phyloP scores from a whole-genome alignment of 805 yeast genomes.

The Ogataea nitratoaversa region DNA sequence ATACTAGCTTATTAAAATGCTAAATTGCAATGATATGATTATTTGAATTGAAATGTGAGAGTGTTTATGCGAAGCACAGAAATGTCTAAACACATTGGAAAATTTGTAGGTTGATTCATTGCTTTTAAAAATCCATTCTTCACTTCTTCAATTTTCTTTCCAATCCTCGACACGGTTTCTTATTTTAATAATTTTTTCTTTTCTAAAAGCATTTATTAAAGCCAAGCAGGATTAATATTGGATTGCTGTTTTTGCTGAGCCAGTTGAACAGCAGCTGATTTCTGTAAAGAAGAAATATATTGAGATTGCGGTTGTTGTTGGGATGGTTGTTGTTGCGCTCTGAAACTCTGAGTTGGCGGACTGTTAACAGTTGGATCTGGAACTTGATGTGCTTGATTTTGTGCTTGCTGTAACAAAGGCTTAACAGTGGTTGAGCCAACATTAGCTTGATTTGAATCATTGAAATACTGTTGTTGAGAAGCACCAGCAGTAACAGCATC shows the following conservation, averaged over 20 bases:
- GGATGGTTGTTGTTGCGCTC: constrained; percentile 33
- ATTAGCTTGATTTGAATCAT: constrained; percentile 11
- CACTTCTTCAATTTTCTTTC: not conserved
- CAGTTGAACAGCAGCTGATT: constrained; percentile 16
- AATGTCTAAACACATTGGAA: too few relatives aligned
- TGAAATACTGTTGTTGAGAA: constrained; percentile 17
- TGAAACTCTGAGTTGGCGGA: constrained; percentile 7
- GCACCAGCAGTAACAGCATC: constrained; percentile 1
- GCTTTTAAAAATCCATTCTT: not conserved
- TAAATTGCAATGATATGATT: too few relatives aligned
- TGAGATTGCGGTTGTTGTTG: constrained; percentile 21
- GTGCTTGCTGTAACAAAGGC: constrained; percentile 29
- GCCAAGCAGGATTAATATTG: constrained; percentile 28
- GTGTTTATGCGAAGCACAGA: too few relatives aligned
- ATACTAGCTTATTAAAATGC: too few relatives aligned
- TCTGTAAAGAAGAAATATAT: constrained; percentile 2
- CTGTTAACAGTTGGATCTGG: constrained; percentile 24
- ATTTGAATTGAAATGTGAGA: too few relatives aligned
- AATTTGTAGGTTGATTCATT: not conserved
- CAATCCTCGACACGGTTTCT: not conserved
- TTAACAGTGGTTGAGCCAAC: constrained; percentile 14
- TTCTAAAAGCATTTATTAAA: constrained; percentile 8
- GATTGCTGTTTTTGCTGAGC: constrained; percentile 14
- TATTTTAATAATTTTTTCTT: too few relatives aligned
- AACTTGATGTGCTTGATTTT: constrained; percentile 28